Conservation (phyloP, 2,329 filamentous ascomycete genomes). For the Colletotrichum eremochloae region DNA sequence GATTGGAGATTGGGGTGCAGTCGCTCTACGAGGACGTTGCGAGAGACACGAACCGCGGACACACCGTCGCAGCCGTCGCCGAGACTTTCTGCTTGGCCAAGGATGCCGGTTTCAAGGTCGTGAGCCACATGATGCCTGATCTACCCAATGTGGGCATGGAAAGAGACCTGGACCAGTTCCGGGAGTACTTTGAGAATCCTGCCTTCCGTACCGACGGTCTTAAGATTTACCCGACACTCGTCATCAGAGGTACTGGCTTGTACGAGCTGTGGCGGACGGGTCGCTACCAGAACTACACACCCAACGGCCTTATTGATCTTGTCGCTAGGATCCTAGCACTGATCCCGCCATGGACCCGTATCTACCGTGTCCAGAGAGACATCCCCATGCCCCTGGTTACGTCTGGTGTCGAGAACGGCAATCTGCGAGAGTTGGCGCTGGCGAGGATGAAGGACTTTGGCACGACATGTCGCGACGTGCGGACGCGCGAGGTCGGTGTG, state of each 20-base stretch:
- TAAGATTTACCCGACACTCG: constrained; percentile 97
- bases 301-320: constrained; percentile 94
- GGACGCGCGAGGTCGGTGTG: constrained; percentile 95
- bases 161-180: constrained; percentile 94
- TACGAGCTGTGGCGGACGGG: constrained; percentile 99
- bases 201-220: constrained; percentile 96
- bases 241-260: constrained; percentile 94
- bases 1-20: constrained; percentile 94
- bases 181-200: constrained; percentile 97
- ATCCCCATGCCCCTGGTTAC: constrained; percentile 99
- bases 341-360: constrained; percentile 96
- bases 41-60: constrained; percentile 96
- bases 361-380: constrained; percentile 97
- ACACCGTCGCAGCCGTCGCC: constrained; percentile 94
- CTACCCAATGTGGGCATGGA: constrained; percentile 99
- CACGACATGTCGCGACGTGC: constrained; percentile 94
- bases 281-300: constrained; percentile 98
- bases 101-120: constrained; percentile 98
- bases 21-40: constrained; percentile 98
- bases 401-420: constrained; percentile 97
- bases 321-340: constrained; percentile 96
- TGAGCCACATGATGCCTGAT: constrained; percentile 99
- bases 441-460: constrained; percentile 99
- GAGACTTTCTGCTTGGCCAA: constrained; percentile 98
- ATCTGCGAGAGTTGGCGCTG: constrained; percentile 90